Percentiles rank a stretch among this genome's conserved stretches.
Conservation (phyloP, 805 yeast species). For the Metschnikowia borealis region DNA sequence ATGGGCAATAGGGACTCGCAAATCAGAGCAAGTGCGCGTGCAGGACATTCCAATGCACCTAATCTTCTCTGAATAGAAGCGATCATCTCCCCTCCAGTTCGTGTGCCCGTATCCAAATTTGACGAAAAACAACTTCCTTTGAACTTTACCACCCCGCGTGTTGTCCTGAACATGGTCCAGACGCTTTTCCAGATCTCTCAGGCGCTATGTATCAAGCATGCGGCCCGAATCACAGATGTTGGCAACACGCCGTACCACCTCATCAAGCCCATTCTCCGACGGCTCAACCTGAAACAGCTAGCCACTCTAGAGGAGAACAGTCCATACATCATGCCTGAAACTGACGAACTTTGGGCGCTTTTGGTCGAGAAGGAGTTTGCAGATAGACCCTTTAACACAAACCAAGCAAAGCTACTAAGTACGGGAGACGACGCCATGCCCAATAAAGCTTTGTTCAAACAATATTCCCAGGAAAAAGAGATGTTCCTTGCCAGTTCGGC, state of each 20-base stretch:
- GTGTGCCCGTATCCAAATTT: too few species aligned
- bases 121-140: neutral
- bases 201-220: slow-evolving; percentile 13
- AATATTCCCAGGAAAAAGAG: slow-evolving; percentile 40
- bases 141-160: too few species aligned
- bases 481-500: slow-evolving; percentile 42
- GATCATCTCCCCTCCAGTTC: neutral
- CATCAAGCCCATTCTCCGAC: slow-evolving; percentile 42
- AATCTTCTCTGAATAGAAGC: neutral
- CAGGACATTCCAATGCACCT: slow-evolving; percentile 1
- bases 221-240: slow-evolving; percentile 17
- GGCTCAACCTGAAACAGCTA: slow-evolving; percentile 42
- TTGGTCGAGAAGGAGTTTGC: slow-evolving; percentile 47
- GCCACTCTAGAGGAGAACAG: slow-evolving; percentile 38
- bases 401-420: slow-evolving; percentile 4
- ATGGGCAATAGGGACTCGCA: neutral
- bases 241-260: slow-evolving; percentile 39
- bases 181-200: slow-evolving; percentile 14
- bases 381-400: slow-evolving; percentile 32
- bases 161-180: slow-evolving; percentile 4
- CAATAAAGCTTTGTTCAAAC: slow-evolving; percentile 35
- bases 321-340: slow-evolving; percentile 37
- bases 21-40: neutral
- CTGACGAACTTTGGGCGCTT: slow-evolving; percentile 46
- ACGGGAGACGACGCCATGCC: slow-evolving; percentile 22